Evolutionary conservation across 768 basidiomycete species (phyloP).

Genomic region (Suillus americanus): DNA sequence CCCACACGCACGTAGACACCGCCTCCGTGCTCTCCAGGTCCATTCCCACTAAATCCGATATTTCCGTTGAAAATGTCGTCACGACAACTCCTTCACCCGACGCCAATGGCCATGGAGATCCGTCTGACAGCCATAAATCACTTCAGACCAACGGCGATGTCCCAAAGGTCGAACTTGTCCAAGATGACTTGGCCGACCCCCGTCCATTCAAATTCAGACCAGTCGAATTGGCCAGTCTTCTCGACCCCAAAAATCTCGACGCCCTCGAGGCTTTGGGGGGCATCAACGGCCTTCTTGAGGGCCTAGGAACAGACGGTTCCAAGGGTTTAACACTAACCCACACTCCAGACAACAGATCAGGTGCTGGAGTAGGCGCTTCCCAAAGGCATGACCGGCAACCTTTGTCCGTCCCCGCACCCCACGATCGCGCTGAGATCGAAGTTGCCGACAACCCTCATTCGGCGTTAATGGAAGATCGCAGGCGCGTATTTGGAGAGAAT

Average conservation of each 20-base stretch:
- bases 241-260: slow-evolving; percentile 85
- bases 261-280: slow-evolving; percentile 73
- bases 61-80: slow-evolving; percentile 9
- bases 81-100: slow-evolving; percentile 9
- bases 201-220: slow-evolving; percentile 77
- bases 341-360: slow-evolving; percentile 16
- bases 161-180: slow-evolving; percentile 26
- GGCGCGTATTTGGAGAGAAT: slow-evolving; percentile 74
- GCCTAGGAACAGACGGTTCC: slow-evolving; percentile 67
- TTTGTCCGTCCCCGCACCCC: slow-evolving; percentile 18
- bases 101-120: background rate
- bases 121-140: slow-evolving; percentile 19
- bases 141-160: slow-evolving; percentile 21
- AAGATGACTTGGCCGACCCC: slow-evolving; percentile 52
- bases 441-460: slow-evolving; percentile 12
- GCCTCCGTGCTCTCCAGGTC: slow-evolving; percentile 30
- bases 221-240: slow-evolving; percentile 72
- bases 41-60: slow-evolving; percentile 9
- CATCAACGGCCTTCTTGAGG: slow-evolving; percentile 56
- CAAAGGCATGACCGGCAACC: slow-evolving; percentile 32
- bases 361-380: slow-evolving; percentile 31
- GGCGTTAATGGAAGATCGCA: slow-evolving; percentile 59
- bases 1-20: slow-evolving; percentile 39
- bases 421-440: slow-evolving; percentile 14
- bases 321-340: slow-evolving; percentile 38